Conservation (phyloP, 371 early-diverging fungal genomes). For the Mortierella sp. region DNA sequence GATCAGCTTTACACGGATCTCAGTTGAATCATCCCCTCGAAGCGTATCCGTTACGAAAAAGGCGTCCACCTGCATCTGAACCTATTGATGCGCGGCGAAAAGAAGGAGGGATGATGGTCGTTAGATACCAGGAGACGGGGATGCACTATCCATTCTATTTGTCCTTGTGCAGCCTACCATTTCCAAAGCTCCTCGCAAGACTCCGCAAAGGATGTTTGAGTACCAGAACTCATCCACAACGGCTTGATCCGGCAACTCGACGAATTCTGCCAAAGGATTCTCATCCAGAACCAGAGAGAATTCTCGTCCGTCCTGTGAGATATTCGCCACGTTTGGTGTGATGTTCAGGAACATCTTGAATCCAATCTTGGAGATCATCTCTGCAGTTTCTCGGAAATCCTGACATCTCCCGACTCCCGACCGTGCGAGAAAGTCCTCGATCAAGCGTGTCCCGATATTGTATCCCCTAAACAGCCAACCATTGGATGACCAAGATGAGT, state of each 20-base stretch:
- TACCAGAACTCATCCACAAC: conserved; percentile 91
- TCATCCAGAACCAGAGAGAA: conserved; percentile 93
- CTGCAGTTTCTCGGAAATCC: conserved; percentile 93
- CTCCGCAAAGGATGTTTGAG: conserved; percentile 94
- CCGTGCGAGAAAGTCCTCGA: conserved; percentile 96
- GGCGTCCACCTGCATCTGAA: conserved; percentile 92
- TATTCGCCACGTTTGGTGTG: conserved; percentile 82
- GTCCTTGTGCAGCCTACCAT: conserved; percentile 71
- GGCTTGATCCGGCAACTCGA: conserved; percentile 84
- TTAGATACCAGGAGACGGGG: background rate
- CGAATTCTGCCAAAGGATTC: conserved; percentile 95
- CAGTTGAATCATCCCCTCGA: conserved; percentile 90
- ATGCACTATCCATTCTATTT: background rate
- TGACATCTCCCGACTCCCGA: conserved; percentile 84
- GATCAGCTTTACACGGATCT: conserved; percentile 89
- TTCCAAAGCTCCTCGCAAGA: conserved; percentile 93
- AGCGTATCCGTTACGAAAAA: conserved; percentile 86
- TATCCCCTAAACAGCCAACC: conserved; percentile 80
- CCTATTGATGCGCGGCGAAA: conserved; percentile 48
- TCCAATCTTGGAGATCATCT: conserved; percentile 92
- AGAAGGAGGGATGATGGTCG: too few relatives aligned
- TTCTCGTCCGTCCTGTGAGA: conserved; percentile 85
- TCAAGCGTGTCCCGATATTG: conserved; percentile 94
- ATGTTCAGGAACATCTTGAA: conserved; percentile 97
- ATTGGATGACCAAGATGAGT: too few relatives aligned